Evolutionary conservation across 1,284 basidiomycete genomes (phyloP), one percentile per base, ranked within the genome.

Genomic region (Melampsora larici-populina): DNA sequence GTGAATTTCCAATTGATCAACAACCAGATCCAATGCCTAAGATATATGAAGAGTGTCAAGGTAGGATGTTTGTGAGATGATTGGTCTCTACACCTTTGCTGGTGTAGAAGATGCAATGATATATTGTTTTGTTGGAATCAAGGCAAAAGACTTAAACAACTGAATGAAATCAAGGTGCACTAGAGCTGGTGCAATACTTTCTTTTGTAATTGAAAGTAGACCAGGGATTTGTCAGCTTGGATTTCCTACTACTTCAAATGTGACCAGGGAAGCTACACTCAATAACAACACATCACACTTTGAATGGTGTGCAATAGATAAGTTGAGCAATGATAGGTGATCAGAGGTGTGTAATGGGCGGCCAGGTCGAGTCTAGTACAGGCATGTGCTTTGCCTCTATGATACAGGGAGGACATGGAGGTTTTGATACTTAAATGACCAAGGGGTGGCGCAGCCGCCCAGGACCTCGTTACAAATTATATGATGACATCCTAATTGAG

Each of bases 121-220:
- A 81, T 87, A 15, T 81, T 88, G 83, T 84, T 18, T 81, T 84
- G 46, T 87, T 87, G 1, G 87, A 88, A 79, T 81, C 82, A 24
- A 83, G 86, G 63, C 82, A 87, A 70, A 85, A 86, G 72, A 85
- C 86, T 0, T 87, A 87, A 0, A 86, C 86, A 31, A 88, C 87
- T 0, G 87, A 88, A 80, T 88, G 87, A 86, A 88, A 88, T 81
- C 86, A 87, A 73, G 80, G 86, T 86, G 85, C 46, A 86, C 86
- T 0, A 82, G 87, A 49, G 86, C 85, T 18, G 87, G 88, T 79
- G 86, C 85, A 8, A 86, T 87, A 9, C 87, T 88, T 81, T 86
- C 86, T 40, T 51, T 73, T 4, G 65, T 62, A 6, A 51, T 73
- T n/a, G 71, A 73, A 65, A 60, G 51, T 13, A 73, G 71, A 51